A percentile compares a stretch with the other conserved stretches of the same genome.
Conservation (phyloP, 2,329 filamentous ascomycete species). For the Lomentospora prolificans region DNA sequence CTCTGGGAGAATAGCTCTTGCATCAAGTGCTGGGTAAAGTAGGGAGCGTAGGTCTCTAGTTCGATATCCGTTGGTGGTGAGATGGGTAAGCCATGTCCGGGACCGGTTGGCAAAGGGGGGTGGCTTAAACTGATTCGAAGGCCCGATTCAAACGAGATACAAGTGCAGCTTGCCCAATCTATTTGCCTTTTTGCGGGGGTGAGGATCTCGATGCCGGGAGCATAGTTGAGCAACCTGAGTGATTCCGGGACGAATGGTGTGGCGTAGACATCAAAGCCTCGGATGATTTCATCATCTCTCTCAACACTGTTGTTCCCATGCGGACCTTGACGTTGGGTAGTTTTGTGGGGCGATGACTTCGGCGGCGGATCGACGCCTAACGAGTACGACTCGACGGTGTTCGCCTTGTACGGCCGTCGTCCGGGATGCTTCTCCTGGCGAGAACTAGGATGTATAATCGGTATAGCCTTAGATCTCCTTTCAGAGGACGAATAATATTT, state of each 20-base stretch:
- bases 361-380: no score
- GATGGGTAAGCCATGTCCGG: background rate
- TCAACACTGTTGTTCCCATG: no score
- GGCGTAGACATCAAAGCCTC: conserved; percentile 6
- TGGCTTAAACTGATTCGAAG: background rate
- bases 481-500: background rate
- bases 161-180: background rate
- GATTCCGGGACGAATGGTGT: conserved; percentile 7
- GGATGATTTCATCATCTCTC: background rate
- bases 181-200: background rate
- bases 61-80: background rate
- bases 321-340: no score
- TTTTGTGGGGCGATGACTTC: no score
- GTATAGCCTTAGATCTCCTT: background rate
- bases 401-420: no score
- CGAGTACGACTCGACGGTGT: no score
- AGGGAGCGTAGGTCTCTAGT: background rate
- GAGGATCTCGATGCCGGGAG: background rate
- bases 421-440: no score
- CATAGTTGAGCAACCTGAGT: background rate
- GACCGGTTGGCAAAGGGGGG: background rate
- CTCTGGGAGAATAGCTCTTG: background rate
- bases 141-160: background rate
- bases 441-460: no score
- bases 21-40: background rate